Base-by-base conservation (phyloP, 768 basidiomycete genomes). In the Amanita exitialis region DNA sequence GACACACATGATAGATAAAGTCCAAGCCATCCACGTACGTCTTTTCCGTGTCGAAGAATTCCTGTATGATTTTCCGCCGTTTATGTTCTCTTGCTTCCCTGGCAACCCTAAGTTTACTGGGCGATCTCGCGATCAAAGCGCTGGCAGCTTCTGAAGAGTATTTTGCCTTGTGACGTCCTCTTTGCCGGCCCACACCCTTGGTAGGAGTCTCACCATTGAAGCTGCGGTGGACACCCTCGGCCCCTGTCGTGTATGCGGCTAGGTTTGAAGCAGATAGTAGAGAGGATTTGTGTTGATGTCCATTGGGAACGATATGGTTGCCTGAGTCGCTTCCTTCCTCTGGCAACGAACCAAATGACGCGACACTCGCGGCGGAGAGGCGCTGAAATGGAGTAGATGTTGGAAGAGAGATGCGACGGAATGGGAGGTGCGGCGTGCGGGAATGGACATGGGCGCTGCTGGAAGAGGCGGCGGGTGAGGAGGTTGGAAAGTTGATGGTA, bases 21-120 rank as follows among this genome's bases (percentile, higher is more conserved):
- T 91, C 87, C 37, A 93, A 73, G 7, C 90, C 90, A 57, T 83
- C 78, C 28, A 91, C 76, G 57, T 93, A 93, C 0, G 81, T 77
- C 58, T 74, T 79, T 67, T 93, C 90, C 0, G 90, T 91, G 51
- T 85, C 80, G 57, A 79, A 82, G 56, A 93, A 84, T 61, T 93
- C 90, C 39, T 78, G 72, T n/a, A 90, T 72, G 34, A 92, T 74
- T 63, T 80, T 87, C 41, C 74, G 66, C 44, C 83, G 70, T 62
- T 83, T 91, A 36, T 66, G 66, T 41, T 75, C 70, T 44, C 66
- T 67, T 43, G 73, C 71, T 38, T 48, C 46, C 15, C 35, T 48
- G 13, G 13, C 12, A 28, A 27, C 15, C 43, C 15, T 13, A 16
- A 1, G 3, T 16, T 38, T 27, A 21, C 35, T 21, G 15, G 23